phyloP scores from a whole-genome alignment of 1,284 basidiomycete genomes.

The Uromyces viciae-fabae region DNA sequence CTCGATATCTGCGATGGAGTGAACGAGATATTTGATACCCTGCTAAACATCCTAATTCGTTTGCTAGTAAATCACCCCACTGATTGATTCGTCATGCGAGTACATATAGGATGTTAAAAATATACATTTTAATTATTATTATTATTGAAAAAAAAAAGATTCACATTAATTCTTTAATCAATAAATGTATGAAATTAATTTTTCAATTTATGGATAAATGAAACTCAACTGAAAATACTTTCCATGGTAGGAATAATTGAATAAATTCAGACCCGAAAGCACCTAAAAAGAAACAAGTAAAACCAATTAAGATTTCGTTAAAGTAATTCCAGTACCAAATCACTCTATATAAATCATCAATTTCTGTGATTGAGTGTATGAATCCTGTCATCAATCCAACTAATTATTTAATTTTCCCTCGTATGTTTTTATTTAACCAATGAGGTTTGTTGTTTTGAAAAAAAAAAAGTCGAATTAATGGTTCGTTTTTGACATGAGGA shows the following conservation, averaged over 20 bases:
- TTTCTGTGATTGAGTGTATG: slow-evolving; percentile 37
- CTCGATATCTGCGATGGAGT: slow-evolving; percentile 15
- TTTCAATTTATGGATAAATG: too few relatives aligned
- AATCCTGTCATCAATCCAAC: slow-evolving; percentile 26
- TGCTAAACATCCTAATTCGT: slow-evolving; percentile 33
- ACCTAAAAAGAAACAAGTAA: slow-evolving; percentile 39
- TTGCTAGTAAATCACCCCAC: slow-evolving; percentile 42
- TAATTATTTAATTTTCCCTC: not conserved
- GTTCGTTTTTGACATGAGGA: not conserved
- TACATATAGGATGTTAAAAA: not conserved
- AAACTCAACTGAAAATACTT: slow-evolving; percentile 41
- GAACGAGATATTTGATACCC: slow-evolving; percentile 33
- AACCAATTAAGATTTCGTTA: slow-evolving; percentile 23
- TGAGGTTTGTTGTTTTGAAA: not conserved
- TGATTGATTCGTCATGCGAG: not conserved
- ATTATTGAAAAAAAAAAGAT: not conserved
- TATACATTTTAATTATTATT: not conserved
- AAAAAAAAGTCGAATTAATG: not conserved
- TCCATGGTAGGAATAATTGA: slow-evolving; percentile 38
- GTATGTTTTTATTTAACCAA: not conserved
- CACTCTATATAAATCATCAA: slow-evolving; percentile 28
- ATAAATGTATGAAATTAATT: too few relatives aligned
- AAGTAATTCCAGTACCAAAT: slow-evolving; percentile 45
- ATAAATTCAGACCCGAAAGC: slow-evolving; percentile 31
- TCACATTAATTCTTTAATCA: too few relatives aligned